Percentiles rank a stretch among this genome's conserved stretches.
These are phyloP conservation scores for Rhododendron simsii DNA, from an alignment of 148 eudicot genomes.

Conservation along the genomic window DNA sequence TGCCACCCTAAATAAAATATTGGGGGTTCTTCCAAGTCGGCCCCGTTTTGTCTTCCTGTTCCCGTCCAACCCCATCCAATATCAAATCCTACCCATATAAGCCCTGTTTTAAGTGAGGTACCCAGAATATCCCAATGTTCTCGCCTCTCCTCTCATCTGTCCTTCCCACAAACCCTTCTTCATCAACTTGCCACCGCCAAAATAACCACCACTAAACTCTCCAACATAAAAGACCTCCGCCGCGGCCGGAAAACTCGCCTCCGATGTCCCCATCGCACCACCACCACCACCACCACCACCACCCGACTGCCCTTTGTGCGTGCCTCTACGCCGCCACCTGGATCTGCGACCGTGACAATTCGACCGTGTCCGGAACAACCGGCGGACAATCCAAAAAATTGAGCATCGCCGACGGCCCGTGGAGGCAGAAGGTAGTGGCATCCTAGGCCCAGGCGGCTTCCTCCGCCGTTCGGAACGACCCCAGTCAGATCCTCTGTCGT, in stretches of 20 bases:
- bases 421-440: conserved; percentile 49
- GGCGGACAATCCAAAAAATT: no score
- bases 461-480: conserved; percentile 6
- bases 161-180: neutral
- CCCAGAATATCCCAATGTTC: no score
- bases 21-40: no score
- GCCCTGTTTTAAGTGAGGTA: no score
- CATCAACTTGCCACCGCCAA: neutral
- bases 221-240: neutral
- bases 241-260: no score
- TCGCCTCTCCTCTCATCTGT: neutral
- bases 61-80: no score
- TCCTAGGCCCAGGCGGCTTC: conserved; percentile 49
- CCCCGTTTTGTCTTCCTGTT: no score
- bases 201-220: no score
- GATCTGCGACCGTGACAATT: conserved; percentile 11
- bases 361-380: no score
- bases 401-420: conserved; percentile 11
- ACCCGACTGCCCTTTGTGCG: conserved; percentile 13
- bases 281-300: neutral
- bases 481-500: no score
- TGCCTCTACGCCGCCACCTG: conserved; percentile 39
- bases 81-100: no score
- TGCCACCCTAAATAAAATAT: no score
- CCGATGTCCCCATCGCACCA: neutral